Evolutionary conservation across 352 stramenopile genomes (phyloP).

Genomic region (Elongisporangium anandrum): DNA sequence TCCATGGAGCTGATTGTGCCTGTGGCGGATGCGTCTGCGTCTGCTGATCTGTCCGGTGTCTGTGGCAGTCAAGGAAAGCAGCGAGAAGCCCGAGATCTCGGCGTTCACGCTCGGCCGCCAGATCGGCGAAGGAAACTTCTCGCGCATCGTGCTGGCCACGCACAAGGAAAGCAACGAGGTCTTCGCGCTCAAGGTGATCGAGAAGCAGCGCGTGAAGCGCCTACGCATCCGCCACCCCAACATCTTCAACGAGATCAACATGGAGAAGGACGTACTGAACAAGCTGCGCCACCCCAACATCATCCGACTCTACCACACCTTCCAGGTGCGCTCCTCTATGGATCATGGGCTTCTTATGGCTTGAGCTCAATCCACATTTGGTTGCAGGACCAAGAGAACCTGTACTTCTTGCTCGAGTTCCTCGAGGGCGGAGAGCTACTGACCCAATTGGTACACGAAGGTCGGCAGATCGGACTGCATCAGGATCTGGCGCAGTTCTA

Average conservation of each 20-base stretch:
- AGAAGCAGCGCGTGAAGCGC: conserved; percentile 86
- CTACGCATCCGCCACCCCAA: conserved; percentile 93
- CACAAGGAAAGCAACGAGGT: conserved; percentile 88
- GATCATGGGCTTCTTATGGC: too few species aligned
- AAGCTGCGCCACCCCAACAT: conserved; percentile 89
- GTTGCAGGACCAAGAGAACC: conserved; percentile 76
- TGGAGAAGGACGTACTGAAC: conserved; percentile 95
- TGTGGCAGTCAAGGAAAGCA: conserved; percentile 59
- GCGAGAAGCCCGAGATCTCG: conserved; percentile 67
- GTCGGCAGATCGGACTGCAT: conserved; percentile 66
- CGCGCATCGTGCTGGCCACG: conserved; percentile 83
- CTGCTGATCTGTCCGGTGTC: conserved; percentile 4
- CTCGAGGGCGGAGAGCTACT: conserved; percentile 92
- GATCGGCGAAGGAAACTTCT: conserved; percentile 94
- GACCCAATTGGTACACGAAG: conserved; percentile 81
- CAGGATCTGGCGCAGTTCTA: conserved; percentile 84
- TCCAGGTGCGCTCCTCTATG: conserved; percentile 71
- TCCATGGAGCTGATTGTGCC: not conserved
- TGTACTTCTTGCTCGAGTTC: conserved; percentile 97
- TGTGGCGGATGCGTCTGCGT: not conserved
- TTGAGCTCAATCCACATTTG: not conserved
- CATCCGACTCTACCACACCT: conserved; percentile 93
- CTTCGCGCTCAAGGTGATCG: conserved; percentile 97
- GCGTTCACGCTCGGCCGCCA: conserved; percentile 59
- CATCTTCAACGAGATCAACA: conserved; percentile 98